Evolutionary conservation across 495 filamentous ascomycete species (phyloP).

Genomic region (Parathielavia hyrcaniae): DNA sequence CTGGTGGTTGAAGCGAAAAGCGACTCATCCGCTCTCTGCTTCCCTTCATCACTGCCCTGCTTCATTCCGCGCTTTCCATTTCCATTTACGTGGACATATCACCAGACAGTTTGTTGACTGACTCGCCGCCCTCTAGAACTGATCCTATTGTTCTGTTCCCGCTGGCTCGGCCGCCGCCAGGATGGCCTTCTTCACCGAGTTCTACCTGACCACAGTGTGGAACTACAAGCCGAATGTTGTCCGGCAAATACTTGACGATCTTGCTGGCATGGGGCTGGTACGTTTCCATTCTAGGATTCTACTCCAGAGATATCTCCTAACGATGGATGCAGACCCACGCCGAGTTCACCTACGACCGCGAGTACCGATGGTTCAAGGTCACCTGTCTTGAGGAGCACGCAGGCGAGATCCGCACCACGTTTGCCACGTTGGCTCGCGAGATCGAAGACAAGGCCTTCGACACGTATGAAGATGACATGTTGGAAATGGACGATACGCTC

Average conservation of each 20-base stretch:
- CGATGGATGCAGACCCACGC: conserved; percentile 20
- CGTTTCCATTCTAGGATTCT: background rate
- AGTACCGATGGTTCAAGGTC: conserved; percentile 28
- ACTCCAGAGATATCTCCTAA: background rate
- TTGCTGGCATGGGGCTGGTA: conserved; percentile 24
- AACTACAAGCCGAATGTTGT: conserved; percentile 29
- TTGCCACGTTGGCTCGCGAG: conserved; percentile 10
- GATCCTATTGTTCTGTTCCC: background rate
- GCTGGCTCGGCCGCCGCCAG: background rate
- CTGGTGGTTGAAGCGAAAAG: no score
- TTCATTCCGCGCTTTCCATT: no score
- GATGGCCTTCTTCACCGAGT: conserved; percentile 17
- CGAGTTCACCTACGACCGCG: conserved; percentile 27
- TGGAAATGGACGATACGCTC: conserved; percentile 15
- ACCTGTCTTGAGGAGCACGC: conserved; percentile 29
- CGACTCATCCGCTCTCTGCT: no score
- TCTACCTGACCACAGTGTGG: conserved; percentile 34
- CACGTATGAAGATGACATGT: conserved; percentile 20
- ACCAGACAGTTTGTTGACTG: background rate
- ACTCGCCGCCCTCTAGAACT: background rate
- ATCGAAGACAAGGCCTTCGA: conserved; percentile 24
- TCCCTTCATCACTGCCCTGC: background rate
- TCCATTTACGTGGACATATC: no score
- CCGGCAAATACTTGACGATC: conserved; percentile 19
- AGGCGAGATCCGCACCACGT: conserved; percentile 19